phyloP scores from a whole-genome alignment of 2,329 filamentous ascomycete genomes.

The Colletotrichum liriopes region DNA sequence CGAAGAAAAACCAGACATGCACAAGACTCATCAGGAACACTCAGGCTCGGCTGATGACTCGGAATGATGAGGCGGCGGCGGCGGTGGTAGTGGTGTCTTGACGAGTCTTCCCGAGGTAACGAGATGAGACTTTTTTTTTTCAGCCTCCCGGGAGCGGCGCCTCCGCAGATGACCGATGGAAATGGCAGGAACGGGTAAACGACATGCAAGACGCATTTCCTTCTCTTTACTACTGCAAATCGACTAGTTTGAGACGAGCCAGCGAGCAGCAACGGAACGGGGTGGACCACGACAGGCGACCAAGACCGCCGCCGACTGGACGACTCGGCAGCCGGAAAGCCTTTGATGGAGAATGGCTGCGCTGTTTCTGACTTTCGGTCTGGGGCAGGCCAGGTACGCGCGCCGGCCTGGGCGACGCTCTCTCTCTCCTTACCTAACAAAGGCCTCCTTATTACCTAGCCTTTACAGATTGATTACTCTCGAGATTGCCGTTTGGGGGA shows the following conservation, averaged over 20 bases:
- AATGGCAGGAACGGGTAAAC: constrained; percentile 27
- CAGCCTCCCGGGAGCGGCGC: constrained; percentile 21
- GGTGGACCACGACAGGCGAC: constrained; percentile 18
- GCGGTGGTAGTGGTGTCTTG: background rate
- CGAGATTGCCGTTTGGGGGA: constrained; percentile 11
- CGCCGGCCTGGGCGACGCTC: constrained; percentile 21
- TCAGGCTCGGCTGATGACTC: background rate
- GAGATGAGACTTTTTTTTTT: background rate
- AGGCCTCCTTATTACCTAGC: constrained; percentile 27
- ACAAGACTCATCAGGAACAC: background rate
- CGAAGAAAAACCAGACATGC: background rate
- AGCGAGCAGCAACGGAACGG: constrained; percentile 18
- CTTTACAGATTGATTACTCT: constrained; percentile 22
- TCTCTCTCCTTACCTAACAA: constrained; percentile 27
- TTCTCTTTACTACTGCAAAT: constrained; percentile 1
- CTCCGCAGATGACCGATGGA: constrained; percentile 26
- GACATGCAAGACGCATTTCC: constrained; percentile 21
- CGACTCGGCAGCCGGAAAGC: constrained; percentile 34
- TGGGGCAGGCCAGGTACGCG: constrained; percentile 38
- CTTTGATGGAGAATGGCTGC: constrained; percentile 27
- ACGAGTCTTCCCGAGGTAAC: background rate
- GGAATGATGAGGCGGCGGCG: background rate
- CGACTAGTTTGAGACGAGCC: constrained; percentile 28
- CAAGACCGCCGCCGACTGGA: constrained; percentile 11
- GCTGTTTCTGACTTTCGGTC: constrained; percentile 24